These are phyloP conservation scores for Pterulicium gracile DNA, from an alignment of 1,284 basidiomycete species.

Conservation along the genomic window DNA sequence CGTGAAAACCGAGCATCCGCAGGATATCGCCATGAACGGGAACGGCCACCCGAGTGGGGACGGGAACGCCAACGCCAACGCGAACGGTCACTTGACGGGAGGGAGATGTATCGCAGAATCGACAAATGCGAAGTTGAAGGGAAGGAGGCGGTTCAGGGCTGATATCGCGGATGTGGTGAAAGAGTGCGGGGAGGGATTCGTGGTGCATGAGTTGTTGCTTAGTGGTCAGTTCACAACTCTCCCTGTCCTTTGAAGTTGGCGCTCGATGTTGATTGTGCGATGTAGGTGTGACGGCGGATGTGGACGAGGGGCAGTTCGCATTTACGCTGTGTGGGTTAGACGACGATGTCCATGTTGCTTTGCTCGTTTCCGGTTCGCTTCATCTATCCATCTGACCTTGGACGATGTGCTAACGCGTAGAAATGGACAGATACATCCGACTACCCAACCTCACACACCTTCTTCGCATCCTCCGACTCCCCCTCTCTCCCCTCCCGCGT, in stretches of 20 bases:
- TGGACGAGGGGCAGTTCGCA: constrained; percentile 52
- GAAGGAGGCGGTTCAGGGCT: constrained; percentile 39
- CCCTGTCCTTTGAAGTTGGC: not conserved
- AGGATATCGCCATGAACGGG: too few species aligned
- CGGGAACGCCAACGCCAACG: too few species aligned
- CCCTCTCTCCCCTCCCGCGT: constrained; percentile 28
- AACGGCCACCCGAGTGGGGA: too few species aligned
- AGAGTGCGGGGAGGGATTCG: constrained; percentile 22
- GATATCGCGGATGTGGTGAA: constrained; percentile 36
- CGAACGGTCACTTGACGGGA: too few species aligned
- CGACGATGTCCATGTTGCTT: constrained; percentile 26
- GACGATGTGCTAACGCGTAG: constrained; percentile 1
- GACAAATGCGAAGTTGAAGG: constrained; percentile 35
- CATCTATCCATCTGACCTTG: not conserved
- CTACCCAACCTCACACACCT: constrained; percentile 45
- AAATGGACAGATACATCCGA: constrained; percentile 42
- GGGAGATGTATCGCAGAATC: not conserved
- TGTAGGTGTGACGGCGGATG: constrained; percentile 27
- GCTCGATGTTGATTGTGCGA: constrained; percentile 19
- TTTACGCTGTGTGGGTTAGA: constrained; percentile 22
- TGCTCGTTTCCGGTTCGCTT: constrained; percentile 41
- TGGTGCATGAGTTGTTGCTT: constrained; percentile 25
- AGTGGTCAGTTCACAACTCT: constrained; percentile 23
- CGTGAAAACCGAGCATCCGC: too few species aligned
- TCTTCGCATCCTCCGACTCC: constrained; percentile 36